These are phyloP conservation scores for Botrytis galanthina DNA, from an alignment of 2,329 filamentous ascomycete genomes.

Conservation along the genomic window DNA sequence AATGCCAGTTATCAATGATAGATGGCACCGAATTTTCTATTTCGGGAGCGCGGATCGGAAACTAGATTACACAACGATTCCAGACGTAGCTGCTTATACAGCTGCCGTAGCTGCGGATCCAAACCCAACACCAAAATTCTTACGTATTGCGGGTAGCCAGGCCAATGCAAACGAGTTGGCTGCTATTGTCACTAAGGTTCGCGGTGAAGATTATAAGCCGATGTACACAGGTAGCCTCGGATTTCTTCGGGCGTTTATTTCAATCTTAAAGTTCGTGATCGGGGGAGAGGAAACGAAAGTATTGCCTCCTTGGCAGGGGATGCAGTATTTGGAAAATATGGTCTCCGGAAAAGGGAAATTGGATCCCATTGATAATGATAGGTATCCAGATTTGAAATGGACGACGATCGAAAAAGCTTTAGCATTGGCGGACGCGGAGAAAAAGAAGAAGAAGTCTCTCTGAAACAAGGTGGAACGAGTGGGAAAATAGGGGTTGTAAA, in stretches of 20 bases:
- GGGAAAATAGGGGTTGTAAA: not conserved
- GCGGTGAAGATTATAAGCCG: constrained; percentile 19
- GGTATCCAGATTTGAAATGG: constrained; percentile 20
- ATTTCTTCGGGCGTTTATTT: constrained; percentile 16
- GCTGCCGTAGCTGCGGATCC: constrained; percentile 23
- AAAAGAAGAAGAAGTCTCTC: not conserved
- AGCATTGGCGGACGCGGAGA: constrained; percentile 17
- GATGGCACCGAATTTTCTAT: constrained; percentile 20
- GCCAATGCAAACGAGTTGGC: constrained; percentile 19
- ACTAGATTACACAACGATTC: constrained; percentile 18
- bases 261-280: constrained; percentile 18
- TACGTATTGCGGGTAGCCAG: constrained; percentile 22
- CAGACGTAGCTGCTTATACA: constrained; percentile 21
- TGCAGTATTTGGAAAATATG: constrained; percentile 24
- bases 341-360: constrained; percentile 21
- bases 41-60: constrained; percentile 22
- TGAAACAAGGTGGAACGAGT: not conserved
- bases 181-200: constrained; percentile 13
- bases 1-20: constrained; percentile 22
- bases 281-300: constrained; percentile 11
- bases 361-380: constrained; percentile 20
- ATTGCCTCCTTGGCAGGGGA: constrained; percentile 21
- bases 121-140: constrained; percentile 19
- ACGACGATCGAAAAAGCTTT: constrained; percentile 19
- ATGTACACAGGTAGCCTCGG: constrained; percentile 22